A percentile compares a stretch with the other conserved stretches of the same genome.
Evolutionary conservation across 2,329 filamentous ascomycete species (phyloP).

Genomic region (Ilyonectria sp.): DNA sequence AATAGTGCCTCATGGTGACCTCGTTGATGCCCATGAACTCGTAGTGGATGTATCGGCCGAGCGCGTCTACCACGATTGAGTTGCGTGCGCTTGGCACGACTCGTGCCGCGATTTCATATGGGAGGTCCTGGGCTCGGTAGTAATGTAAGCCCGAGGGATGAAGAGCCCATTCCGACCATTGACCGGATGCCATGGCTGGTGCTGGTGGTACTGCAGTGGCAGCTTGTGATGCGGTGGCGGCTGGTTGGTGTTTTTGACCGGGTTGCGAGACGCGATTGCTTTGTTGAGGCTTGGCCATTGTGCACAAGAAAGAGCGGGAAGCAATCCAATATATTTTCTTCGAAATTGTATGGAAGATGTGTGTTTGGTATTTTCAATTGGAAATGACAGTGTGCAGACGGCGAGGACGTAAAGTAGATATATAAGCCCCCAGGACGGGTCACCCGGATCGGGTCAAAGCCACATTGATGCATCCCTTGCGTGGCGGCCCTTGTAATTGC

Average conservation of each 20-base stretch:
- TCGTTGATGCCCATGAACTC: conserved; percentile 39
- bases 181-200: conserved; percentile 3
- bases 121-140: conserved; percentile 43
- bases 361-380: background rate
- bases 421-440: conserved; percentile 5
- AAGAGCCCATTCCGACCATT: conserved; percentile 41
- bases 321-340: background rate
- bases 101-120: conserved; percentile 32
- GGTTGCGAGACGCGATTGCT: background rate
- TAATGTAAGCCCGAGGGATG: conserved; percentile 36
- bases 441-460: conserved; percentile 8
- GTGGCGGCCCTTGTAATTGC: conserved; percentile 7
- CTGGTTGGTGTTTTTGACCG: background rate
- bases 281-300: conserved; percentile 7
- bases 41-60: conserved; percentile 43
- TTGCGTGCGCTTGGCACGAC: conserved; percentile 38
- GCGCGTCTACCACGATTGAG: conserved; percentile 36
- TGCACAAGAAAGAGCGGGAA: background rate
- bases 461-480: background rate
- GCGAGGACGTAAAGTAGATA: conserved; percentile 6
- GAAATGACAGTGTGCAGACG: conserved; percentile 11
- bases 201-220: conserved; percentile 8
- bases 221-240: conserved; percentile 12
- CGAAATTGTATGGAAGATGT: background rate
- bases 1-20: background rate